A percentile compares a stretch with the other conserved stretches of the same genome.
These are phyloP conservation scores for Penicillium digitatum DNA, from an alignment of 2,329 filamentous ascomycete genomes.

Conservation along the genomic window DNA sequence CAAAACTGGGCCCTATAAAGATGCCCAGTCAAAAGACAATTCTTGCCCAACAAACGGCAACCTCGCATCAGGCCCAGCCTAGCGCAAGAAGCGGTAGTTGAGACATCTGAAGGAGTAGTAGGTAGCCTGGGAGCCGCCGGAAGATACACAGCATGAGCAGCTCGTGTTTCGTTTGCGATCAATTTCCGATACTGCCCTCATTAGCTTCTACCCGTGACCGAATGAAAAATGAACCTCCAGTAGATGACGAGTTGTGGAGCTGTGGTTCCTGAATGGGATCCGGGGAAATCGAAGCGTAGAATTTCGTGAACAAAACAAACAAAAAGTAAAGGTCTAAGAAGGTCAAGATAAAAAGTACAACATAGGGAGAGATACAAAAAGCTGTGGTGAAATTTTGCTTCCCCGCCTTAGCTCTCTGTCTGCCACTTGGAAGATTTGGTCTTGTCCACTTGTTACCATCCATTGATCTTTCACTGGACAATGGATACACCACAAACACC, in stretches of 20 bases:
- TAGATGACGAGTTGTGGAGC: constrained; percentile 72
- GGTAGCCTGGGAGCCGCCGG: constrained; percentile 34
- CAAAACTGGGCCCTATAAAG: constrained; percentile 69
- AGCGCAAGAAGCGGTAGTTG: constrained; percentile 68
- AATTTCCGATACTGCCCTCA: constrained; percentile 51
- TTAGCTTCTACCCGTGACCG: neutral
- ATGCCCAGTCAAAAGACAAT: constrained; percentile 73
- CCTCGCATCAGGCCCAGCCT: constrained; percentile 59
- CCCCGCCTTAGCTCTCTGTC: neutral
- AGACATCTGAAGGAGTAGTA: constrained; percentile 61
- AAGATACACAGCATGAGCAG: constrained; percentile 78
- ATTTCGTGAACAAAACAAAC: too few species aligned
- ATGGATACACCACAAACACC: constrained; percentile 7
- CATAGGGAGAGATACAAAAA: too few species aligned
- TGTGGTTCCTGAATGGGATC: too few species aligned
- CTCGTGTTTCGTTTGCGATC: constrained; percentile 61
- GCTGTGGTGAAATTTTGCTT: neutral
- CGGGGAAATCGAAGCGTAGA: too few species aligned
- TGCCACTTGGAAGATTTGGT: neutral
- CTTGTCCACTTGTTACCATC: neutral
- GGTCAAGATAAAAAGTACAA: too few species aligned
- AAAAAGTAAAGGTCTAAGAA: too few species aligned
- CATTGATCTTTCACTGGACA: too few species aligned
- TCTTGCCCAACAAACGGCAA: constrained; percentile 63
- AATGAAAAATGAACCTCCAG: constrained; percentile 31